Evolutionary conservation across 2,329 filamentous ascomycete species (phyloP).

Genomic region (Clonostachys chloroleuca): DNA sequence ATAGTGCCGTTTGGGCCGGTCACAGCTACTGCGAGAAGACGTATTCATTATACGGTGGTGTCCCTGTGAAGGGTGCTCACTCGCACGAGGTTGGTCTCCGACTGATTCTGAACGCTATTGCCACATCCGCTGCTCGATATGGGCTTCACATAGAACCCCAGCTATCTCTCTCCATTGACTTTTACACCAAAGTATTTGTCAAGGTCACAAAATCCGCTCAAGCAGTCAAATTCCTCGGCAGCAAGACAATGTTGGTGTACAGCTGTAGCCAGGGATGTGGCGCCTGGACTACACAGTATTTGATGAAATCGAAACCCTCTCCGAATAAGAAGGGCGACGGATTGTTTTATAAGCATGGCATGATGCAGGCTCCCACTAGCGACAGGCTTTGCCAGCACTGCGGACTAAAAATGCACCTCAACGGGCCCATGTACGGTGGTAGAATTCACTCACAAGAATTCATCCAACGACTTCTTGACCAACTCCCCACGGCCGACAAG

Average conservation of each 20-base stretch:
- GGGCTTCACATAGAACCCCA: constrained; percentile 87
- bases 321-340: constrained; percentile 67
- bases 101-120: constrained; percentile 78
- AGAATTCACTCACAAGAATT: constrained; percentile 82
- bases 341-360: constrained; percentile 72
- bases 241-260: constrained; percentile 91
- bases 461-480: constrained; percentile 71
- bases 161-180: constrained; percentile 91
- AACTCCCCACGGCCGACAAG: constrained; percentile 62
- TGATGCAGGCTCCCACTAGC: constrained; percentile 66
- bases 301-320: constrained; percentile 65
- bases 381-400: constrained; percentile 75
- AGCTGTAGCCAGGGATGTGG: constrained; percentile 88
- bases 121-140: constrained; percentile 76
- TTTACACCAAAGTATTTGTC: constrained; percentile 88
- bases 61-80: constrained; percentile 78
- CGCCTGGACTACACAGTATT: constrained; percentile 79
- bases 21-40: constrained; percentile 93
- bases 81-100: constrained; percentile 89
- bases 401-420: constrained; percentile 78
- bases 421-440: constrained; percentile 93
- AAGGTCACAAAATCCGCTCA: constrained; percentile 74
- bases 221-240: constrained; percentile 84
- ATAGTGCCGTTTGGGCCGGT: constrained; percentile 92
- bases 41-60: constrained; percentile 87